Conservation (phyloP, 768 basidiomycete genomes). For the Agaricus blazei region DNA sequence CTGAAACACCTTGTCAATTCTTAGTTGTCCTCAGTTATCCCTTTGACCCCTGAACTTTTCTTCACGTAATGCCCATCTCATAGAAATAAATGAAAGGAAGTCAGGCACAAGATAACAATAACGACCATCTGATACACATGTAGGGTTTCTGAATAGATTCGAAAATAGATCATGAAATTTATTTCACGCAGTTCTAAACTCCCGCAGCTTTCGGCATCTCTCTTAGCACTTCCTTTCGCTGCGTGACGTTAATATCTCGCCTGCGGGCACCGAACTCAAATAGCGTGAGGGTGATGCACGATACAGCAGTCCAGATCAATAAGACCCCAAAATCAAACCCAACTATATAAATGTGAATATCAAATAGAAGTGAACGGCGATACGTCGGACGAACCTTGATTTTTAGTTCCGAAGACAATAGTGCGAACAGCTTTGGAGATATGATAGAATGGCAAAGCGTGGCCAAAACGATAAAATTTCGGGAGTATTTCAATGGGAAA, state of each 20-base stretch:
- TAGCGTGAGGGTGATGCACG: conserved; percentile 46
- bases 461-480: conserved; percentile 51
- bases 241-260: conserved; percentile 11
- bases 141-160: no score
- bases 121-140: no score
- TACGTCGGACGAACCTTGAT: conserved; percentile 33
- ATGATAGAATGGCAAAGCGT: conserved; percentile 61
- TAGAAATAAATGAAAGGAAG: no score
- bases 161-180: no score
- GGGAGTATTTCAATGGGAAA: conserved; percentile 53
- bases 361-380: not conserved
- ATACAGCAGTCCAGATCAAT: conserved; percentile 49
- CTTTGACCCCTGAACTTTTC: no score
- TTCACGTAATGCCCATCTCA: no score
- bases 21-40: no score
- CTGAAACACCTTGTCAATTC: no score
- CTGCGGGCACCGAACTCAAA: conserved; percentile 39
- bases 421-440: conserved; percentile 48
- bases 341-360: conserved; percentile 28
- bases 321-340: conserved; percentile 60
- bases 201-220: not conserved
- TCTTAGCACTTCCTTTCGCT: not conserved
- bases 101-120: no score
- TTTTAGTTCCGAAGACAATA: conserved; percentile 55
- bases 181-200: not conserved